Conservation (phyloP, 2,329 filamentous ascomycete species). For the Fusarium sp. region DNA sequence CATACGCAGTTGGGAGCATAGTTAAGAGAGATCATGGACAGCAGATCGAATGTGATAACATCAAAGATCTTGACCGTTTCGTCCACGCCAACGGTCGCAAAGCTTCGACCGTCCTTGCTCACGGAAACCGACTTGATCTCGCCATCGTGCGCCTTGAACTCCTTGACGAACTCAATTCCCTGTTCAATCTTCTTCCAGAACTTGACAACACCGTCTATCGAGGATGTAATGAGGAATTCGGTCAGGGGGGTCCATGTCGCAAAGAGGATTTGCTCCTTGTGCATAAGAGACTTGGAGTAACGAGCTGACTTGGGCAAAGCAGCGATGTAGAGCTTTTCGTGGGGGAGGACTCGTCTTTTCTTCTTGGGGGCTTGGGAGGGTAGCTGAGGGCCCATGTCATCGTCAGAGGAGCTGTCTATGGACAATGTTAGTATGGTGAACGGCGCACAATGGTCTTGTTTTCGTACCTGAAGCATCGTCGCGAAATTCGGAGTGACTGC, state of each 20-base stretch:
- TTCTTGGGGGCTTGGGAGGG: constrained; percentile 87
- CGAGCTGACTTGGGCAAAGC: constrained; percentile 83
- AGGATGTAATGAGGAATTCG: constrained; percentile 95
- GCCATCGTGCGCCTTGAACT: constrained; percentile 90
- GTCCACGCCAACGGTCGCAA: constrained; percentile 87
- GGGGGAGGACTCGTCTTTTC: constrained; percentile 89
- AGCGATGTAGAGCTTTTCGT: constrained; percentile 94
- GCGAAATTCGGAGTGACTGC: constrained; percentile 68
- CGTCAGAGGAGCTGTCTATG: constrained; percentile 79
- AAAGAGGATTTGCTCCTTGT: constrained; percentile 93
- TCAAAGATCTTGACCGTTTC: constrained; percentile 85
- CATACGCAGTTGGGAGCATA: constrained; percentile 83
- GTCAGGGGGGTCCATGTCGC: constrained; percentile 89
- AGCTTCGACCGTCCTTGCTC: constrained; percentile 91
- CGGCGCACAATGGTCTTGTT: constrained; percentile 22
- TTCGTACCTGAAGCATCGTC: constrained; percentile 58
- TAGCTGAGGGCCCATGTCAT: constrained; percentile 93
- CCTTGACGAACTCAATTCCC: constrained; percentile 97
- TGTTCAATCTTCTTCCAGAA: constrained; percentile 98
- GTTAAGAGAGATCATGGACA: constrained; percentile 84
- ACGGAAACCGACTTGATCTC: constrained; percentile 87
- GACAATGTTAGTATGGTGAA: constrained; percentile 21
- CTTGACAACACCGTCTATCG: constrained; percentile 95
- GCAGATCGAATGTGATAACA: constrained; percentile 86
- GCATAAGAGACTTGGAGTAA: constrained; percentile 98